A percentile compares a stretch with the other conserved stretches of the same genome.
Conservation (phyloP, 2,329 filamentous ascomycete genomes). For the Botrytis byssoidea region DNA sequence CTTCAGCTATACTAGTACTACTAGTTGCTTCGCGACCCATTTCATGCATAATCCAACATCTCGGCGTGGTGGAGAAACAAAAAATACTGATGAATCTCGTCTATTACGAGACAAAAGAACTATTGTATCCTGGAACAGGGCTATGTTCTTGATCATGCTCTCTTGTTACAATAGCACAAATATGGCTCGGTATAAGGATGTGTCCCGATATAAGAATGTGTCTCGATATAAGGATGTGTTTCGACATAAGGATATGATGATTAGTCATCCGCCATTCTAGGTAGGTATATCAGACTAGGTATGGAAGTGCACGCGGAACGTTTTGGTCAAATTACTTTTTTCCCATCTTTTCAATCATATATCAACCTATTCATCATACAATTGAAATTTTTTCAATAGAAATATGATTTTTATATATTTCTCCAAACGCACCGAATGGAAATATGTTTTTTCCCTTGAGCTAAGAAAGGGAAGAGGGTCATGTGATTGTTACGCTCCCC, state of each 20-base stretch:
- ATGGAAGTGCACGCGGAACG: too few species aligned
- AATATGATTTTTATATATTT: too few species aligned
- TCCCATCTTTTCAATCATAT: too few species aligned
- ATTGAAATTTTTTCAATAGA: too few species aligned
- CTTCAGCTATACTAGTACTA: not conserved
- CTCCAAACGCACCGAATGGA: too few species aligned
- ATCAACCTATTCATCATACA: too few species aligned
- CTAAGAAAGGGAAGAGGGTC: too few species aligned
- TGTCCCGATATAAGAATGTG: not conserved
- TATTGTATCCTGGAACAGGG: not conserved
- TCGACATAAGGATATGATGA: not conserved
- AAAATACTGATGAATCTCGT: not conserved
- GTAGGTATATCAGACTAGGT: too few species aligned
- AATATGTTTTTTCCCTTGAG: too few species aligned
- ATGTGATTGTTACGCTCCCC: too few species aligned
- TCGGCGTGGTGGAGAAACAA: not conserved
- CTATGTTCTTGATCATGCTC: not conserved
- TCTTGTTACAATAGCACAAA: not conserved
- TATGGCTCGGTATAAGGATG: not conserved
- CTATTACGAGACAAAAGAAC: not conserved
- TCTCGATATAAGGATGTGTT: not conserved
- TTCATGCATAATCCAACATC: not conserved
- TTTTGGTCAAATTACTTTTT: too few species aligned
- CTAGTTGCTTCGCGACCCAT: not conserved
- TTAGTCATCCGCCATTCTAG: not conserved